Base-by-base conservation (phyloP, 2,329 filamentous ascomycete genomes). In the Pseudomassariella vexata region DNA sequence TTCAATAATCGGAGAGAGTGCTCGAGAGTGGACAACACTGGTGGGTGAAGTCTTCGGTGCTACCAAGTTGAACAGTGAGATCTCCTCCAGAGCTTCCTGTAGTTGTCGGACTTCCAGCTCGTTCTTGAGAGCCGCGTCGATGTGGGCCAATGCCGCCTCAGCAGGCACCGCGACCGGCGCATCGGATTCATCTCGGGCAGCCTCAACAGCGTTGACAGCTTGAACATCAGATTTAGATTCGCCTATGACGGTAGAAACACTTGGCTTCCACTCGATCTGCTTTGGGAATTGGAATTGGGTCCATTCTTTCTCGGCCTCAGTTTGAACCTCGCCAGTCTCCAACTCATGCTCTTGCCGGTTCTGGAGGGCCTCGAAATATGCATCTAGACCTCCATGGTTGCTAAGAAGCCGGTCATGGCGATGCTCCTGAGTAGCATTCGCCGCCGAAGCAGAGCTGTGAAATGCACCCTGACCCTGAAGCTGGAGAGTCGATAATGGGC, bases 321-420 rank as follows among this genome's bases (percentile, higher is more conserved):
- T 65, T n/a, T 35, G 41, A 30, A 51, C 49, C 33, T 53, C 45
- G 27, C 49, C 49, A 4, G 51, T 82, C 28, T 79, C 63, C 23
- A 74, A 72, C 16, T 70, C 65, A 11, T 39, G 40, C 31, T 53
- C 49, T 36, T 55, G 48, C 28, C 46, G 76, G 56, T 84, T 82
- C 59, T 90, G 87, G 67, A 92, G 84, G 34, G 87, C 85, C 57
- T 92, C 87, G 50, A 88, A 94, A 62, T 95, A 95, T 48, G 86
- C 88, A 41, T 89, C 88, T 70, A 96, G 55, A 38, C 82, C 84
- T 41, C 74, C 74, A 63, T 82, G 74, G n/a, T n/a, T n/a, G 36
- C 55, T 61, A 24, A 49, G 49, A 37, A 53, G 56, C 42, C 63
- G 68, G 24, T 74, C 71, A 36, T 68, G 63, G 34, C 73, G 73